Evolutionary conservation across 352 stramenopile species (phyloP), one percentile per base, ranked within the genome.

Genomic region (Phytophthora hybrid): DNA sequence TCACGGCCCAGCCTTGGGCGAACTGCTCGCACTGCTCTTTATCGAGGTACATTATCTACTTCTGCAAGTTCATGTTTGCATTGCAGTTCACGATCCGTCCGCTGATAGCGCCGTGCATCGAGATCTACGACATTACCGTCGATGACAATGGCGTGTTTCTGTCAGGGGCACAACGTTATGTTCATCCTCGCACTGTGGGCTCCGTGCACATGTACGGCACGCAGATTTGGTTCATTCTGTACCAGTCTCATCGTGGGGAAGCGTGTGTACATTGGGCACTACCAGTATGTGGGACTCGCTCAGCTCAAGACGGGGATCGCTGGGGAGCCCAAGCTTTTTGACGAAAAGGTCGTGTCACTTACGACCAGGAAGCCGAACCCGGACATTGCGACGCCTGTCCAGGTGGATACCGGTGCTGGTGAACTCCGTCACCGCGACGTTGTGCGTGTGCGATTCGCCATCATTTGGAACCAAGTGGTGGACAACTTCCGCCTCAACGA

Each of bases 211-310:
- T 96, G 68, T 96, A 96, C 82, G 89, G 95, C 67, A 68, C 85
- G 13, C 89, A 96, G 79, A 96, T 96, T 76, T 96, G 88, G 85
- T 92, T 96, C 59, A 93, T 91, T 41, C 44, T 96, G 34, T 93
- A 86, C 65, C 90, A 97, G 90, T 14, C 44, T 93, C 18, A 73
- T 89, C 19, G 92, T 94, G 71, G 90, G 90, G 29, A 80, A 94
- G 26, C 76, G 78, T 2, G 89, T 90, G 76, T 89, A 92, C 31
- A 88, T 97, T 59, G 89, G 89, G 0, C 85, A 94, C 69, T 93
- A 92, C 59, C n/a, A n/a, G n/a, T n/a, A n/a, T n/a, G 77, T 88
- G 13, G 80, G 81, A 3, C 72, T 95, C 21, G 78, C 76, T 19
- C 82, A 93, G 53, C 80, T 96, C 23, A 92, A 93, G 73, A 68